phyloP scores from a whole-genome alignment of 495 filamentous ascomycete genomes.

The Xylaria scruposa region DNA sequence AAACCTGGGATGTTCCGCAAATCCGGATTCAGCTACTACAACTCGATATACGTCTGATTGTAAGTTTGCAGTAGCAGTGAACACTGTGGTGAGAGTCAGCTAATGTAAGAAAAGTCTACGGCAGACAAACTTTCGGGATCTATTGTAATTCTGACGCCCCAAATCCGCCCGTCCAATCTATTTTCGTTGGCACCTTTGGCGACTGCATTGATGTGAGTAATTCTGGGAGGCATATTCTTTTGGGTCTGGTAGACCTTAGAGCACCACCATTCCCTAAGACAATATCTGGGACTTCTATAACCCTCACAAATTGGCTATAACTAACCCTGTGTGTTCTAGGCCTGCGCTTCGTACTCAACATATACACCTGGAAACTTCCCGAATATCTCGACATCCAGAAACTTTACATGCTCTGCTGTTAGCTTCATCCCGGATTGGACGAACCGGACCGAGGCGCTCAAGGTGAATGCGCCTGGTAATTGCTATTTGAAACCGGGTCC shows the following conservation, averaged over 20 bases:
- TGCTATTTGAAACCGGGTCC: slow-evolving; percentile 55
- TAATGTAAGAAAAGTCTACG: slow-evolving; percentile 40
- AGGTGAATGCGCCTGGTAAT: slow-evolving; percentile 47
- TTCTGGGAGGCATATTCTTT: not conserved
- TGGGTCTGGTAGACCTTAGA: too few relatives aligned
- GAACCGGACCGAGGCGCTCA: slow-evolving; percentile 38
- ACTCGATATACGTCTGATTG: slow-evolving; percentile 38
- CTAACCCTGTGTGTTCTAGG: not conserved
- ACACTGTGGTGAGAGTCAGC: not conserved
- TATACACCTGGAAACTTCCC: slow-evolving; percentile 42
- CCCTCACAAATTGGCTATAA: not conserved
- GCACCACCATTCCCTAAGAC: not conserved
- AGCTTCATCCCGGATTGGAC: slow-evolving; percentile 55
- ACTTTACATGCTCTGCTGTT: slow-evolving; percentile 48
- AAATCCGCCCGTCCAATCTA: slow-evolving; percentile 37
- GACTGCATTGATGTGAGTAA: slow-evolving; percentile 51
- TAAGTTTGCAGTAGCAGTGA: slow-evolving; percentile 30
- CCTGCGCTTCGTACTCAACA: slow-evolving; percentile 50
- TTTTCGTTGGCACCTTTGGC: slow-evolving; percentile 50
- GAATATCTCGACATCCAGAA: slow-evolving; percentile 29
- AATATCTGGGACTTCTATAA: not conserved
- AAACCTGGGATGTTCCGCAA: slow-evolving; percentile 46
- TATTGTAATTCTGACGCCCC: slow-evolving; percentile 50
- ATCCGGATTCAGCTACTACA: slow-evolving; percentile 39
- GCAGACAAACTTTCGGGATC: slow-evolving; percentile 42